Evolutionary conservation across 306 rosid genomes (phyloP).

Genomic region (Crataegus laevigata): DNA sequence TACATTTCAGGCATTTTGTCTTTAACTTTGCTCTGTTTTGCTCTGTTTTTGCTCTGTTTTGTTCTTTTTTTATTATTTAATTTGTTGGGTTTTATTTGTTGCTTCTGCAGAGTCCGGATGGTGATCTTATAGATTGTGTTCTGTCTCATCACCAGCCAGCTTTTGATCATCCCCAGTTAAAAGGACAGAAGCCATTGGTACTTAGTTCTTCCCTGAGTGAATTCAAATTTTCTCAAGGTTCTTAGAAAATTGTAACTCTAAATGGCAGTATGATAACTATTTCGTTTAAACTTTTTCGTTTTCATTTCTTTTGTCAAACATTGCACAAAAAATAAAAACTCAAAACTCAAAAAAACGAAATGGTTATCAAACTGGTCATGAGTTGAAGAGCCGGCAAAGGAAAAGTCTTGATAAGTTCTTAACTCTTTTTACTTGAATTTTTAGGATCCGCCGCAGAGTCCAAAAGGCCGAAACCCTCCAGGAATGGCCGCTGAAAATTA

Average conservation of each 20-base stretch:
- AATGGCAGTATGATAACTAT: background rate
- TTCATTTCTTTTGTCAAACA: too few relatives aligned
- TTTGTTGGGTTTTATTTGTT: background rate
- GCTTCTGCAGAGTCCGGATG: conserved; percentile 66
- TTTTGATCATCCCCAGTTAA: conserved; percentile 79
- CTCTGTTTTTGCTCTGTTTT: conserved; percentile 15
- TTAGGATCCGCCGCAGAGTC: conserved; percentile 86
- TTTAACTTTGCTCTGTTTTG: background rate
- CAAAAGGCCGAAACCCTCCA: conserved; percentile 29
- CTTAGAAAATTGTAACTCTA: background rate
- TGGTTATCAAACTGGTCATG: background rate
- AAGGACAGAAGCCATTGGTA: conserved; percentile 76
- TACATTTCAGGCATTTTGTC: conserved; percentile 63
- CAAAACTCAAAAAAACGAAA: background rate
- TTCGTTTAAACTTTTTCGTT: background rate
- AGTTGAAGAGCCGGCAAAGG: background rate
- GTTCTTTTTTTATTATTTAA: background rate
- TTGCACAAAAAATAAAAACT: too few relatives aligned
- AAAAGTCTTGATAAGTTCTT: too few relatives aligned
- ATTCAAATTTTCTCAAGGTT: background rate
- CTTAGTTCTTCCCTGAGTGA: background rate
- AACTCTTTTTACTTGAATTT: conserved; percentile 9
- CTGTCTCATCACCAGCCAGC: conserved; percentile 79
- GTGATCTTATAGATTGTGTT: conserved; percentile 88
- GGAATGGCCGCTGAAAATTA: conserved; percentile 31